Evolutionary conservation across 1,284 basidiomycete species (phyloP).

Genomic region (Takashimella koratensis): DNA sequence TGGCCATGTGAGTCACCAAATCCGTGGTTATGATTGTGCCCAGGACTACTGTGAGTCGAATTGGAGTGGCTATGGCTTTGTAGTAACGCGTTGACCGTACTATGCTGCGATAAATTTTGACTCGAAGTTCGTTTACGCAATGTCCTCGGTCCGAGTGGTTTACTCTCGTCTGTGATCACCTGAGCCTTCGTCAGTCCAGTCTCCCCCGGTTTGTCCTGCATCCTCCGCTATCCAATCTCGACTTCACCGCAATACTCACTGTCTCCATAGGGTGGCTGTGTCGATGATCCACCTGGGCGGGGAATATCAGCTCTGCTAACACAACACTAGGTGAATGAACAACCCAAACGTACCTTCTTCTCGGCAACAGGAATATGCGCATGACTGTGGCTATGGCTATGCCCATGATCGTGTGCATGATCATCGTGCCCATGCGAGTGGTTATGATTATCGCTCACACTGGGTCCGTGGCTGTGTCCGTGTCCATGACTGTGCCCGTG

Average conservation of each 20-base stretch:
- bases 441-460: too few species aligned
- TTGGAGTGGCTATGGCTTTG: slow-evolving; percentile 1
- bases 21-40: slow-evolving; percentile 24
- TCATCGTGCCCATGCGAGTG: slow-evolving; percentile 17
- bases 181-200: too few species aligned
- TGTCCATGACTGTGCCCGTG: slow-evolving; percentile 59
- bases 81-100: not conserved
- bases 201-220: too few species aligned
- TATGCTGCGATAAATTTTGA: not conserved
- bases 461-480: slow-evolving; percentile 43
- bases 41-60: slow-evolving; percentile 15
- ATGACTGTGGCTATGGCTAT: slow-evolving; percentile 57
- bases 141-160: not conserved
- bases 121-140: not conserved
- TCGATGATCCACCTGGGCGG: slow-evolving; percentile 1
- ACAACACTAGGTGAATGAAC: too few species aligned
- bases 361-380: too few species aligned
- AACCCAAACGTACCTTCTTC: too few species aligned
- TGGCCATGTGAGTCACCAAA: slow-evolving; percentile 19
- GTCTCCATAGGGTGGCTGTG: slow-evolving; percentile 11
- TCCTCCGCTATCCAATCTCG: too few species aligned
- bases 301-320: slow-evolving; percentile 26
- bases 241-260: slow-evolving; percentile 21
- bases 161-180: slow-evolving; percentile 1
- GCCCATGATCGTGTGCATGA: slow-evolving; percentile 44